phyloP scores from a whole-genome alignment of 805 yeast genomes.

The Starmerella sp. region DNA sequence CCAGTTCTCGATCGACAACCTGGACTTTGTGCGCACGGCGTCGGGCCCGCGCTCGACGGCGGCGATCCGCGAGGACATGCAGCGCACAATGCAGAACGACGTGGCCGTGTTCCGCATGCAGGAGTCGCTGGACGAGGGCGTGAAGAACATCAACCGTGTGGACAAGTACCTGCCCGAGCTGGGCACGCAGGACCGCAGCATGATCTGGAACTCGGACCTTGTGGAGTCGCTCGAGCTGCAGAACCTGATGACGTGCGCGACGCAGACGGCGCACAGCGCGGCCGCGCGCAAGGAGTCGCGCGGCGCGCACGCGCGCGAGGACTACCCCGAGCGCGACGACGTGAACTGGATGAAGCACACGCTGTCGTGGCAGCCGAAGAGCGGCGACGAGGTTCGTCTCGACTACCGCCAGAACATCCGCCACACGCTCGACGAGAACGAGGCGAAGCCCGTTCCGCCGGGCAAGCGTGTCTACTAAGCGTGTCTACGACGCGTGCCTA shows the following conservation, averaged over 20 bases:
- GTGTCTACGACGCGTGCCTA: too few species aligned
- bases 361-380: slow-evolving; percentile 72
- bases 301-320: slow-evolving; percentile 99
- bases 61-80: slow-evolving; percentile 83
- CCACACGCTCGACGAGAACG: slow-evolving; percentile 77
- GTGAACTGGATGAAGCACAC: slow-evolving; percentile 97
- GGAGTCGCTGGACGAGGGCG: slow-evolving; percentile 86
- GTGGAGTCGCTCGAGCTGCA: slow-evolving; percentile 94
- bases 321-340: slow-evolving; percentile 91
- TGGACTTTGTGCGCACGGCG: slow-evolving; percentile 80
- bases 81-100: slow-evolving; percentile 89
- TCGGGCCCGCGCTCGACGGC: slow-evolving; percentile 75
- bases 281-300: slow-evolving; percentile 94
- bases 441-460: slow-evolving; percentile 94
- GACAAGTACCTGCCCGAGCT: slow-evolving; percentile 65
- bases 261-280: slow-evolving; percentile 89
- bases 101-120: slow-evolving; percentile 95
- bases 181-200: slow-evolving; percentile 85
- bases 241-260: slow-evolving; percentile 92
- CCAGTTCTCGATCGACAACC: slow-evolving; percentile 75
- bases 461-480: slow-evolving; percentile 82
- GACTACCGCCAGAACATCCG: slow-evolving; percentile 77
- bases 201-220: slow-evolving; percentile 97
- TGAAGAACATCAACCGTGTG: slow-evolving; percentile 57
- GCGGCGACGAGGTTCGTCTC: slow-evolving; percentile 61